These are phyloP conservation scores for Salvia splendens DNA, from an alignment of 257 asterid species.

Conservation along the genomic window DNA sequence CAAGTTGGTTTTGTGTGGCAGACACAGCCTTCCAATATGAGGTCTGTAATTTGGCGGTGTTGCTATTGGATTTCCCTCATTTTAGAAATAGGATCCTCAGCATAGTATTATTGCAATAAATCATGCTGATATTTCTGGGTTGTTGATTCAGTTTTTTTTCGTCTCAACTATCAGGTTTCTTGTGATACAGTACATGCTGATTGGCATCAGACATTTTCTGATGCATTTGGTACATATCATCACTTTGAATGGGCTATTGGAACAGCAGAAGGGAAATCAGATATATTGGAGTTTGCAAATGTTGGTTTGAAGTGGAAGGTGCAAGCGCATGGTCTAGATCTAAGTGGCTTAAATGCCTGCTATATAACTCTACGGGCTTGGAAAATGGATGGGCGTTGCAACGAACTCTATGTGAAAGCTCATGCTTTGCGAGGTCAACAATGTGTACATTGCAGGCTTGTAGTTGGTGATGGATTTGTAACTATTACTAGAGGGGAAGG, in stretches of 20 bases:
- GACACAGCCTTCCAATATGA: constrained; percentile 89
- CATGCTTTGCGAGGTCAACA: constrained; percentile 92
- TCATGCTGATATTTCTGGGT: constrained; percentile 26
- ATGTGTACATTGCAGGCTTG: constrained; percentile 95
- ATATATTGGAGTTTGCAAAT: constrained; percentile 83
- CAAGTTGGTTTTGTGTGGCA: constrained; percentile 93
- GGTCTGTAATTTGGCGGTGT: constrained; percentile 48
- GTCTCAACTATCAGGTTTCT: constrained; percentile 67
- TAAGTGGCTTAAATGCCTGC: constrained; percentile 79
- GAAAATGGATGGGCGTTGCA: constrained; percentile 83
- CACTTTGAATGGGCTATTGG: constrained; percentile 48
- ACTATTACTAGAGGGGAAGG: constrained; percentile 77
- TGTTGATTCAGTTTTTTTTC: constrained; percentile 32
- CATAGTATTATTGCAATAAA: constrained; percentile 17
- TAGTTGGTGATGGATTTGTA: constrained; percentile 88
- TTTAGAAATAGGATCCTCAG: constrained; percentile 27
- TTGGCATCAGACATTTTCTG: constrained; percentile 86
- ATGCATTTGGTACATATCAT: constrained; percentile 59
- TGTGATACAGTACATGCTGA: constrained; percentile 84
- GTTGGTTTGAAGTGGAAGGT: constrained; percentile 87
- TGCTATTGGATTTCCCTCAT: constrained; percentile 26
- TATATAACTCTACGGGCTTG: constrained; percentile 88
- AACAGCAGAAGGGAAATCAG: constrained; percentile 92
- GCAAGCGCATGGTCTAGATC: constrained; percentile 85
- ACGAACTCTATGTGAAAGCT: constrained; percentile 87